A percentile compares a stretch with the other conserved stretches of the same genome.
phyloP scores from a whole-genome alignment of 306 rosid species.

The Ormosia semicastrata region DNA sequence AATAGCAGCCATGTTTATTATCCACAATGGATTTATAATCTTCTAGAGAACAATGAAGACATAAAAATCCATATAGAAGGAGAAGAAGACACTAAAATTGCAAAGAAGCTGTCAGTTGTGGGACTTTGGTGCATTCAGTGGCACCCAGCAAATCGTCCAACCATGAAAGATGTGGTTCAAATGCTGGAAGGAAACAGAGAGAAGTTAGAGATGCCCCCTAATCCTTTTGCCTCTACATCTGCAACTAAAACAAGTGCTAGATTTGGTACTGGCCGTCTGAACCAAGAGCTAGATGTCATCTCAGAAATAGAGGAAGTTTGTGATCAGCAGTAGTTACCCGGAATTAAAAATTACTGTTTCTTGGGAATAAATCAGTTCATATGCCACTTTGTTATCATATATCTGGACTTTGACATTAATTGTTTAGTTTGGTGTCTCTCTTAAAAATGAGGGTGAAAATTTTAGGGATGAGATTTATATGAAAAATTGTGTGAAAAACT shows the following conservation, averaged over 20 bases:
- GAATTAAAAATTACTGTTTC: neutral
- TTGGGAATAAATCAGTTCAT: neutral
- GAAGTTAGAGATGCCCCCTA: conserved; percentile 31
- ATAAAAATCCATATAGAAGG: conserved; percentile 17
- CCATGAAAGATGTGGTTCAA: conserved; percentile 38
- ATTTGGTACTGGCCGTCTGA: neutral
- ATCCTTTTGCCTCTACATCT: conserved; percentile 31
- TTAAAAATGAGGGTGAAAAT: too few species aligned
- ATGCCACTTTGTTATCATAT: neutral
- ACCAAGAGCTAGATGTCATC: conserved; percentile 1
- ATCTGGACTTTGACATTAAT: neutral
- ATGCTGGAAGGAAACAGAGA: conserved; percentile 27
- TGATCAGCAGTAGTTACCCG: neutral
- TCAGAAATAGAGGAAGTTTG: conserved; percentile 25
- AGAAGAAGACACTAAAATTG: conserved; percentile 24
- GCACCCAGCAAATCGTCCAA: conserved; percentile 28
- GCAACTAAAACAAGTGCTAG: neutral
- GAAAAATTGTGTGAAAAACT: too few species aligned
- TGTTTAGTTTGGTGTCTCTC: too few species aligned
- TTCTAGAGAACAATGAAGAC: conserved; percentile 25
- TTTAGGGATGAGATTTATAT: too few species aligned
- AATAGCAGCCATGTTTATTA: conserved; percentile 12
- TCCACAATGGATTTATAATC: conserved; percentile 30
- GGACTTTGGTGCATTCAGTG: conserved; percentile 39
- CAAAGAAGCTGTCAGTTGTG: conserved; percentile 34